These are phyloP conservation scores for Acacia pycnantha DNA, from an alignment of 331 rosid species.

Conservation along the genomic window DNA sequence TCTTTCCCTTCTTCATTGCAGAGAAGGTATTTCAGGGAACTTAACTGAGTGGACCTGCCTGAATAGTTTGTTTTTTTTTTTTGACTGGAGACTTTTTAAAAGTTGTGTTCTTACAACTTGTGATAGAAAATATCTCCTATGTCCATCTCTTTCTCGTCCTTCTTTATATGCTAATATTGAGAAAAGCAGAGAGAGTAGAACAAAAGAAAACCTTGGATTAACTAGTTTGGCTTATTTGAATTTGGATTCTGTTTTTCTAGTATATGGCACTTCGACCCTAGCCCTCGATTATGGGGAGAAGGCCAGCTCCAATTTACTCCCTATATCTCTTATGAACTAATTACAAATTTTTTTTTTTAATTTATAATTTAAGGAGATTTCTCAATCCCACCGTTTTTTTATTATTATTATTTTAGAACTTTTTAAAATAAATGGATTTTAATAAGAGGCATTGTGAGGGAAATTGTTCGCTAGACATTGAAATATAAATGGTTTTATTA, in stretches of 20 bases:
- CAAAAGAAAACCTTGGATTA: background rate
- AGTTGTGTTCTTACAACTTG: background rate
- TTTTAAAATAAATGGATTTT: background rate
- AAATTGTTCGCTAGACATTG: background rate
- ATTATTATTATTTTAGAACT: background rate
- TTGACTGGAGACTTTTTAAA: background rate
- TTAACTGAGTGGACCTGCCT: background rate
- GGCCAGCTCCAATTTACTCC: background rate
- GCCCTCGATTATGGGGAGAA: background rate
- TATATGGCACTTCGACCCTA: background rate
- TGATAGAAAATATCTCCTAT: background rate
- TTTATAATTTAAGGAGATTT: background rate
- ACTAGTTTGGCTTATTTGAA: background rate
- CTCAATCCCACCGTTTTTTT: background rate
- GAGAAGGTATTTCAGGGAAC: background rate
- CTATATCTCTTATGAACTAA: no score
- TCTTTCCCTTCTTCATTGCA: constrained; percentile 6
- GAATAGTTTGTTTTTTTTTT: background rate
- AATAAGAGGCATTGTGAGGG: background rate
- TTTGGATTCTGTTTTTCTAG: background rate
- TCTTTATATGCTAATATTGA: background rate
- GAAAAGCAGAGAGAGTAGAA: background rate
- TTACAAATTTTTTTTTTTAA: background rate
- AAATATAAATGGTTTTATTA: background rate
- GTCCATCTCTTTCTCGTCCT: background rate